Percentiles rank a stretch among this genome's conserved stretches.
phyloP scores from a whole-genome alignment of 2,329 filamentous ascomycete genomes.

The Ophiostoma triangulosporum region DNA sequence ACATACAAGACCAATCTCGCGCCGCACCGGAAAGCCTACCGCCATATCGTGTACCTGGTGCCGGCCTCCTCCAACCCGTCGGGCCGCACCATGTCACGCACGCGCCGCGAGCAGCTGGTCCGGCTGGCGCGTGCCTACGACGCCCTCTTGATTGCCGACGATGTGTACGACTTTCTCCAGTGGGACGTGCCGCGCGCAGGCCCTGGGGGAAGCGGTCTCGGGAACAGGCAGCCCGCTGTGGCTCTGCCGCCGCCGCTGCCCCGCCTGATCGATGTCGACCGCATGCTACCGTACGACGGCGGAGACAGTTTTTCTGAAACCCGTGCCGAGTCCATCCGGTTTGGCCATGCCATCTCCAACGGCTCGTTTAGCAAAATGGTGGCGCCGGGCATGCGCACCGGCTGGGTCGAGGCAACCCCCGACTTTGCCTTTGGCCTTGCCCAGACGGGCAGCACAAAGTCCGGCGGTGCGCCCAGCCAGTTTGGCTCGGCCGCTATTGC shows the following conservation, averaged over 20 bases:
- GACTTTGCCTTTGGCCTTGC: constrained; percentile 37
- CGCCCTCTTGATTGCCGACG: constrained; percentile 73
- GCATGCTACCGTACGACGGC: constrained; percentile 36
- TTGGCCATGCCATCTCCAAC: constrained; percentile 75
- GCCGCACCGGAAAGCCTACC: constrained; percentile 63
- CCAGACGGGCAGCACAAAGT: constrained; percentile 38
- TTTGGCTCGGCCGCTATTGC: constrained; percentile 37
- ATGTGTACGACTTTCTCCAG: constrained; percentile 88
- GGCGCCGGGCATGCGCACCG: constrained; percentile 67
- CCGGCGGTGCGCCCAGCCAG: constrained; percentile 42
- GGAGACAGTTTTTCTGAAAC: constrained; percentile 21
- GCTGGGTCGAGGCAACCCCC: constrained; percentile 69
- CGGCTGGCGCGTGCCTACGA: constrained; percentile 65
- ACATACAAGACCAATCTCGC: constrained; percentile 22
- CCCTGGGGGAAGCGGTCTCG: not conserved
- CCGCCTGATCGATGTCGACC: constrained; percentile 67
- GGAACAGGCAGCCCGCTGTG: constrained; percentile 12
- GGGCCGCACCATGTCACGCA: constrained; percentile 64
- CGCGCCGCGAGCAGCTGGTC: constrained; percentile 54
- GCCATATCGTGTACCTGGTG: constrained; percentile 76
- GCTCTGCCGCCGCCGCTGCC: constrained; percentile 38
- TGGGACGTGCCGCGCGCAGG: constrained; percentile 39
- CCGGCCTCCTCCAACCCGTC: constrained; percentile 85
- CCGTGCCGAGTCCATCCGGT: constrained; percentile 29
- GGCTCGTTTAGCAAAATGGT: constrained; percentile 82